phyloP scores from a whole-genome alignment of 345 rosid species.

The Brassica napus region DNA sequence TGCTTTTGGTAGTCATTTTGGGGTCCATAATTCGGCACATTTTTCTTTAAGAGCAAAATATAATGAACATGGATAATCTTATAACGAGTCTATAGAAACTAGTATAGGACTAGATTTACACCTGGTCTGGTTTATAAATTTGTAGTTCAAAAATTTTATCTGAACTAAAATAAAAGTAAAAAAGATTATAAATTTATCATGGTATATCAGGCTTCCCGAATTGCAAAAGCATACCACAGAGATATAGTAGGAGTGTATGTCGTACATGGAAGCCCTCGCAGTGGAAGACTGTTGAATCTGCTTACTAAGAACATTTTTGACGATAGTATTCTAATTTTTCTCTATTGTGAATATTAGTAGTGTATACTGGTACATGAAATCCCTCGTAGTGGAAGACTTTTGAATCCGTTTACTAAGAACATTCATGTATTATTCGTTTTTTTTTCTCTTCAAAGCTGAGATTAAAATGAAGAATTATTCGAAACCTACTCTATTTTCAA shows the following conservation, averaged over 20 bases:
- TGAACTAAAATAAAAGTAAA: not conserved
- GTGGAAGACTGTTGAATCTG: not conserved
- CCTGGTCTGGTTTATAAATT: not conserved
- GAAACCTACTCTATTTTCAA: not conserved
- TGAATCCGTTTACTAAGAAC: not conserved
- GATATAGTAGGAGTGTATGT: not conserved
- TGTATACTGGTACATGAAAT: not conserved
- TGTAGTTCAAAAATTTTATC: not conserved
- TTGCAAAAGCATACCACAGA: not conserved
- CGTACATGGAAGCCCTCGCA: not conserved
- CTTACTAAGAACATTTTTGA: not conserved
- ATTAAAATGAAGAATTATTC: not conserved
- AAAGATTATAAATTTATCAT: not conserved
- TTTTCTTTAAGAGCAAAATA: not conserved
- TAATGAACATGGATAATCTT: not conserved
- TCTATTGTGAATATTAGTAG: not conserved
- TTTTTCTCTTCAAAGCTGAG: not conserved
- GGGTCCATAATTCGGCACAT: conserved; percentile 5
- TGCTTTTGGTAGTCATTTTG: not conserved
- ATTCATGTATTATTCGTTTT: not conserved
- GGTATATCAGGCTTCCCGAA: not conserved
- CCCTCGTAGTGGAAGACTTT: not conserved
- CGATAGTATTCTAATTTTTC: not conserved
- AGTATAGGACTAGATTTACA: not conserved
- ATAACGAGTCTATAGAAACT: not conserved